These are phyloP conservation scores for Sarcodon aspratus DNA, from an alignment of 768 basidiomycete genomes.

Conservation along the genomic window DNA sequence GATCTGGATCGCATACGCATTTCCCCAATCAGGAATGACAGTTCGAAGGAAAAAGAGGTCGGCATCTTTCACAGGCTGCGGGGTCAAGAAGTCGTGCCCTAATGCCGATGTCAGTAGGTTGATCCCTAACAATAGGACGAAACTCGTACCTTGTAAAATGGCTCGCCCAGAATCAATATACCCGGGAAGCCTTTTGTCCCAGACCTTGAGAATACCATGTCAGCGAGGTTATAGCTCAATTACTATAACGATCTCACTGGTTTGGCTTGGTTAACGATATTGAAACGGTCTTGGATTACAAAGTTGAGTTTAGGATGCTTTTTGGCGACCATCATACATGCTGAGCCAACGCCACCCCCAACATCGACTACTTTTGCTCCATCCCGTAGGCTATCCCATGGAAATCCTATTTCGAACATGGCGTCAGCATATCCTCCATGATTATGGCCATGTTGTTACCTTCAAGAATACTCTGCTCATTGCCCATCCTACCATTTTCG, in stretches of 20 bases:
- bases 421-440: neutral
- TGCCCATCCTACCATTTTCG: neutral
- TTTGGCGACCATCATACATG: constrained; percentile 5
- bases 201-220: too few species aligned
- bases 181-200: too few species aligned
- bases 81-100: constrained; percentile 8
- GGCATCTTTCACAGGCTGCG: constrained; percentile 6
- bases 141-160: too few species aligned
- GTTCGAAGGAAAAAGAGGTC: constrained; percentile 7
- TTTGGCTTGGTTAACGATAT: constrained; percentile 4
- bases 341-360: constrained; percentile 10
- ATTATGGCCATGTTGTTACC: neutral
- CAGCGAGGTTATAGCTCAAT: too few species aligned
- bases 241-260: too few species aligned
- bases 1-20: constrained; percentile 20
- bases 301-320: constrained; percentile 5
- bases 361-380: constrained; percentile 11
- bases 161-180: too few species aligned
- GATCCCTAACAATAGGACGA: too few species aligned
- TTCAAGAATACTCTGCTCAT: too few species aligned
- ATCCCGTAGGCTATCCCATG: constrained; percentile 9
- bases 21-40: constrained; percentile 29
- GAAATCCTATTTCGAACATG: constrained; percentile 7
- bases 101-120: neutral
- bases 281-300: constrained; percentile 10